A percentile compares a stretch with the other conserved stretches of the same genome.
Conservation (phyloP, 371 early-diverging fungal genomes). For the Mucor racemosus region DNA sequence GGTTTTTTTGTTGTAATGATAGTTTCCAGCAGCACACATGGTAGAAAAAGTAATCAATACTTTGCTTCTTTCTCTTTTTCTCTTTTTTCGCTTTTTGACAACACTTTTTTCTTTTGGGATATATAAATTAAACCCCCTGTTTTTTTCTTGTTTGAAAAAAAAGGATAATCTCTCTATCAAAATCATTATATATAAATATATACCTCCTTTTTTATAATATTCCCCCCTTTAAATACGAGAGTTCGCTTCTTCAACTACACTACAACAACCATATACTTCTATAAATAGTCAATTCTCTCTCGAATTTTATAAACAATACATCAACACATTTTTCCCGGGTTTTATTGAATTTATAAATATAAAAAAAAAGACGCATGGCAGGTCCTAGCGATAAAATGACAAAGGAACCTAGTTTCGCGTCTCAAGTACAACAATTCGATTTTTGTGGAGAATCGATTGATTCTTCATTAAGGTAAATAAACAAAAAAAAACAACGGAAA, state of each 20-base stretch:
- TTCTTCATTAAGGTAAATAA: constrained; percentile 67
- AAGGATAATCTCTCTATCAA: no score
- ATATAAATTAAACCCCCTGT: no score
- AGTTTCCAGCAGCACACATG: neutral
- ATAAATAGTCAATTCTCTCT: neutral
- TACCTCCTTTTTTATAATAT: no score
- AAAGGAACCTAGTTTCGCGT: constrained; percentile 24
- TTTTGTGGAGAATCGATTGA: constrained; percentile 75
- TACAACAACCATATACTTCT: neutral
- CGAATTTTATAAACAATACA: neutral
- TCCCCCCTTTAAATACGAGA: no score
- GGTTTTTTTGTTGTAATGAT: neutral
- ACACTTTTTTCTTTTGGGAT: no score
- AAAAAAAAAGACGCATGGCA: constrained; percentile 19
- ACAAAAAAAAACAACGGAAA: constrained; percentile 1
- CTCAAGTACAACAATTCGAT: constrained; percentile 65
- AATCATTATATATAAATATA: no score
- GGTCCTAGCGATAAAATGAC: constrained; percentile 17
- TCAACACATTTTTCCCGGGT: neutral
- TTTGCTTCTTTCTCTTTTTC: no score
- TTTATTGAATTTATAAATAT: neutral
- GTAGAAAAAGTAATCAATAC: neutral
- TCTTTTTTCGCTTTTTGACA: no score
- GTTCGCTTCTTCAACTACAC: no score
- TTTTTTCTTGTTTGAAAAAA: no score